Base-by-base conservation (phyloP, 441 rosid species). In the Dalechampia spathulata region DNA sequence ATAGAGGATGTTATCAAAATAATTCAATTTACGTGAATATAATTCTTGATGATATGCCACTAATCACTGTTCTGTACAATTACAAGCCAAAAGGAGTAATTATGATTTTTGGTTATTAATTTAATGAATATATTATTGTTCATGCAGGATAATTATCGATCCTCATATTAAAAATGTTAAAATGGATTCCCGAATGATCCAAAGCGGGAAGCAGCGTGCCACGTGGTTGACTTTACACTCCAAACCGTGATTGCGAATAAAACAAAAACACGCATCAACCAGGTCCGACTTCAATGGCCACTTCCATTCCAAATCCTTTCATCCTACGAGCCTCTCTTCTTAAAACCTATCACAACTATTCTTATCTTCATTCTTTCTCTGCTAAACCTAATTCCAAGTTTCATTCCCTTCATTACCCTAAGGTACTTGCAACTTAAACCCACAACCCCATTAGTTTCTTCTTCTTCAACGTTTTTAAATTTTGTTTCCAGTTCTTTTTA, bases 261-360 rank as follows among this genome's bases (percentile, higher is more conserved):
- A 37, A 6, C 4, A 20, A 30, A 30, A 30, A 30, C 34, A 30
- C 34, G 8, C 34, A 48, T 13, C 47, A 23, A 28, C 25, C 15
- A 12, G 5, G 0, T n/a, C 4, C 12, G 13, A 62, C 19, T 2
- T 38, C 52, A 14, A 83, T 75, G 87, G 78, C 85, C 70, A 66
- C 61, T 30, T 19, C 55, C 10, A 7, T 3, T 39, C 0, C 42
- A 39, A 39, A n/a, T 68, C 61, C 67, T 65, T 55, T 70, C 57
- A n/a, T 70, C 59, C 69, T 68, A 26, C 70, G 71, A 62, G 53
- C 55, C 53, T 61, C 80, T 12, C 39, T 57, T 21, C 39, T 8
- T 2, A 26, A 25, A 36, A 20, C 49, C 55, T 38, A 27, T 23
- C 48, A 39, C 52, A 5, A 55, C 25, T 16, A 50, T 23, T 42